Percentiles rank a stretch among this genome's conserved stretches.
Conservation (phyloP, 2,329 filamentous ascomycete genomes). For the Exophiala sp. region DNA sequence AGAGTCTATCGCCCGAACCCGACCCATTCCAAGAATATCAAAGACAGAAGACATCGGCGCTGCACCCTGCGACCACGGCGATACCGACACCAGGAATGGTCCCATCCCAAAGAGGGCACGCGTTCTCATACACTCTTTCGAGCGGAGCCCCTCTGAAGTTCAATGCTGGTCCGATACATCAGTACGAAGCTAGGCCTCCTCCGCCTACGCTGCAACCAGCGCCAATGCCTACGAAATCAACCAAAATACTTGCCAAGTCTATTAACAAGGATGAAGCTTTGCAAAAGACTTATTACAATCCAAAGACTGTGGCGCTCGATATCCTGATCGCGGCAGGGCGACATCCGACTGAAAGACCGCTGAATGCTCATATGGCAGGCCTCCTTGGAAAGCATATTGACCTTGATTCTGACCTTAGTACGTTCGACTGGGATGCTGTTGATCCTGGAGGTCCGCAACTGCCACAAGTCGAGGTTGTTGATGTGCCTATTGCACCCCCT, state of each 20-base stretch:
- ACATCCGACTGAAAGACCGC: conserved; percentile 55
- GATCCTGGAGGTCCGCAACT: conserved; percentile 52
- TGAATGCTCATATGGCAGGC: conserved; percentile 59
- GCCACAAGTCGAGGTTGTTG: conserved; percentile 29
- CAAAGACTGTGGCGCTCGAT: conserved; percentile 61
- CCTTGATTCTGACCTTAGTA: conserved; percentile 53
- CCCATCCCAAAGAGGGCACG: neutral
- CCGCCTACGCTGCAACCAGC: neutral
- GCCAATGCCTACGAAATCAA: conserved; percentile 3
- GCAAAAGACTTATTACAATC: conserved; percentile 54
- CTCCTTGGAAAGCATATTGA: conserved; percentile 42
- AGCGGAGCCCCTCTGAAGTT: neutral
- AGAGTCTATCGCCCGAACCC: conserved; percentile 18
- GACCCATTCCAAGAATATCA: conserved; percentile 13
- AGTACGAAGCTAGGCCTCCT: neutral
- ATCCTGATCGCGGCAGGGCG: conserved; percentile 60
- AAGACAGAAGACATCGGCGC: conserved; percentile 3
- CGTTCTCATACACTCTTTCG: too few relatives aligned
- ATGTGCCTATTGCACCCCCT: conserved; percentile 28
- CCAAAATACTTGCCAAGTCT: conserved; percentile 39
- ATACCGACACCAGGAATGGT: neutral
- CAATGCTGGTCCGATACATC: neutral
- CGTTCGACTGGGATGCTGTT: conserved; percentile 60
- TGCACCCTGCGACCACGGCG: neutral
- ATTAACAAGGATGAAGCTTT: conserved; percentile 39